Percentiles rank a stretch among this genome's conserved stretches.
Evolutionary conservation across 768 basidiomycete species (phyloP).

Genomic region (Termitomyces sp.): DNA sequence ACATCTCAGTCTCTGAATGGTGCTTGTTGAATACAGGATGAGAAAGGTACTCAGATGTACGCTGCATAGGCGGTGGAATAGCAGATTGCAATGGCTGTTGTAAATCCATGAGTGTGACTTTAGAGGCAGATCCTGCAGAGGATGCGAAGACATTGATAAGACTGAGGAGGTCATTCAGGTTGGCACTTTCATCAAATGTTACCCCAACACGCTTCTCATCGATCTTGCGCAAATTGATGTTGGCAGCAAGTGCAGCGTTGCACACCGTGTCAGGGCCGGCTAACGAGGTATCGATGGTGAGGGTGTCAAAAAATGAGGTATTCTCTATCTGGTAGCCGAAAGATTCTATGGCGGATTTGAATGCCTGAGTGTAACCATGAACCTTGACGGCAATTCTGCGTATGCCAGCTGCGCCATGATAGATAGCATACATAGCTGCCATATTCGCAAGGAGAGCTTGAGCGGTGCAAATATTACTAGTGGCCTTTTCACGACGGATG

Average conservation of each 20-base stretch:
- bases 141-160: conserved; percentile 78
- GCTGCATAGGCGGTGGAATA: conserved; percentile 54
- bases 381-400: conserved; percentile 84
- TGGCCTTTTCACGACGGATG: conserved; percentile 96
- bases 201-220: conserved; percentile 77
- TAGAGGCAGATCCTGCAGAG: conserved; percentile 48
- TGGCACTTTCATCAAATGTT: conserved; percentile 90
- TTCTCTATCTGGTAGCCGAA: conserved; percentile 77
- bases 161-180: conserved; percentile 66
- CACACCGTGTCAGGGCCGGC: conserved; percentile 64
- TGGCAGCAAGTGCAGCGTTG: conserved; percentile 51
- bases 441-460: conserved; percentile 98
- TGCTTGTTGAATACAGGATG: conserved; percentile 95
- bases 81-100: conserved; percentile 37
- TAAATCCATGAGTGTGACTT: conserved; percentile 42
- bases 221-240: conserved; percentile 83
- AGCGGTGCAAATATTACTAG: conserved; percentile 97
- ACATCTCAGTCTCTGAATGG: conserved; percentile 98
- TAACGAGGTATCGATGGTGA: conserved; percentile 71
- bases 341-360: conserved; percentile 60
- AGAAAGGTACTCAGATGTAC: conserved; percentile 68
- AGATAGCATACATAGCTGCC: conserved; percentile 98
- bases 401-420: conserved; percentile 90
- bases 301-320: conserved; percentile 84
- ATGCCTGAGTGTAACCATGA: conserved; percentile 80